Percentiles rank a stretch among this genome's conserved stretches.
Conservation (phyloP, 2,329 filamentous ascomycete species). For the Apiospora koreana region DNA sequence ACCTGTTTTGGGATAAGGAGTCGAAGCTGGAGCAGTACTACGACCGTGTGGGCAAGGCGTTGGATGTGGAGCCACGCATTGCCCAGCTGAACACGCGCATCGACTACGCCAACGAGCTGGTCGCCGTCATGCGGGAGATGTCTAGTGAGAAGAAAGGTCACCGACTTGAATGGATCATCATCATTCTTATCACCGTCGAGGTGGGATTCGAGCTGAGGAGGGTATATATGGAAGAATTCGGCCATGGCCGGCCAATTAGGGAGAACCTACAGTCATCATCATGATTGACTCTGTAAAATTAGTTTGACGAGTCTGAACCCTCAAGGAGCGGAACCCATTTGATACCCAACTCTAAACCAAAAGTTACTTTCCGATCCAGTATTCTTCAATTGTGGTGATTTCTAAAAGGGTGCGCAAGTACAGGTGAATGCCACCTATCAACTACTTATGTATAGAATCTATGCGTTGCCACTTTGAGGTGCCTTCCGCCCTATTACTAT, state of each 20-base stretch:
- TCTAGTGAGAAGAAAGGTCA: constrained; percentile 89
- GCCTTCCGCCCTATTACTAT: constrained; percentile 2
- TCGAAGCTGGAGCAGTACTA: constrained; percentile 93
- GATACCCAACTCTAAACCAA: background rate
- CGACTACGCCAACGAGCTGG: constrained; percentile 96
- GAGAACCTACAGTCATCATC: background rate
- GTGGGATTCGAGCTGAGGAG: constrained; percentile 75
- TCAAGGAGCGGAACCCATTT: background rate
- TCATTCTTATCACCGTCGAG: constrained; percentile 88
- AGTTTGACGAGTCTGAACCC: background rate
- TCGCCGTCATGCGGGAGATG: constrained; percentile 82
- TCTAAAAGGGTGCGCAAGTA: background rate
- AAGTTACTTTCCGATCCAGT: background rate
- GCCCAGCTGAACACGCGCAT: constrained; percentile 94
- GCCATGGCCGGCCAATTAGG: background rate
- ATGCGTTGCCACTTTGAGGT: background rate
- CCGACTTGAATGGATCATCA: constrained; percentile 93
- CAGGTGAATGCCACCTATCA: background rate
- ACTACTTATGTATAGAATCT: no score
- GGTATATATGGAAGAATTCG: constrained; percentile 8
- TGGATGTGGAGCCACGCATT: constrained; percentile 91
- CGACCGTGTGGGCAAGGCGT: constrained; percentile 83
- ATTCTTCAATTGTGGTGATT: background rate
- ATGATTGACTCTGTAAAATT: background rate
- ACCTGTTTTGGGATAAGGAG: constrained; percentile 98